Evolutionary conservation across 352 stramenopile genomes (phyloP), one percentile per base, ranked within the genome.

Genomic region (Globisporangium apiculatum): DNA sequence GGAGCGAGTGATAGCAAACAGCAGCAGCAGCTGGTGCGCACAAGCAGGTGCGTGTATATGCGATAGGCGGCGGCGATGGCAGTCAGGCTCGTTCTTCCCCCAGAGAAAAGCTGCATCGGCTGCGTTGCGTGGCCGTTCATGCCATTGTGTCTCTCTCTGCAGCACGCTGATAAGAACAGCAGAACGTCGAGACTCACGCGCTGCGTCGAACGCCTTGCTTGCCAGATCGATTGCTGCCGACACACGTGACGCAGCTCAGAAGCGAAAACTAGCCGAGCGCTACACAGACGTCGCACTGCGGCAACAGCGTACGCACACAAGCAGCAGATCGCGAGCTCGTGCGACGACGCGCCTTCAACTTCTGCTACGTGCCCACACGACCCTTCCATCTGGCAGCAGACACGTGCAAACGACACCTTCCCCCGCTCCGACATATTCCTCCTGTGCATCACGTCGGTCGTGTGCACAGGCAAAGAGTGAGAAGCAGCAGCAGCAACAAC

Each of bases 11-110:
- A 31, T 31, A 31, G 24, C 24, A 31, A 31, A 31, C 24, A 31
- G 24, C 24, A 31, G 24, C 24, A 31, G 12, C 42, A 53, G 48
- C 18, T 3, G 31, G 10, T 5, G 15, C 38, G 48, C 48, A 31
- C 48, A 38, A 36, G 17, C n/a, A 37, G 24, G 48, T 53, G 41
- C 55, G 48, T 55, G n/a, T 12, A n/a, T 48, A 48, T 43, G 55
- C 38, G 48, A 61, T 48, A 50, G 55, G 18, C 41, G 41, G 24
- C 24, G 24, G 2, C 24, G 24, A 31, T 31, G 24, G 24, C 24
- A 31, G 24, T 31, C 24, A 31, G 24, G 24, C 24, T 31, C 24
- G 24, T 31, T 31, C 24, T 31, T 31, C 24, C 24, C 24, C 24
- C 24, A 31, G 24, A 31, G 24, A 31, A 3, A 31, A 31, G 24